Conservation (phyloP, 2,329 filamentous ascomycete species). For the Aureobasidium sp. region DNA sequence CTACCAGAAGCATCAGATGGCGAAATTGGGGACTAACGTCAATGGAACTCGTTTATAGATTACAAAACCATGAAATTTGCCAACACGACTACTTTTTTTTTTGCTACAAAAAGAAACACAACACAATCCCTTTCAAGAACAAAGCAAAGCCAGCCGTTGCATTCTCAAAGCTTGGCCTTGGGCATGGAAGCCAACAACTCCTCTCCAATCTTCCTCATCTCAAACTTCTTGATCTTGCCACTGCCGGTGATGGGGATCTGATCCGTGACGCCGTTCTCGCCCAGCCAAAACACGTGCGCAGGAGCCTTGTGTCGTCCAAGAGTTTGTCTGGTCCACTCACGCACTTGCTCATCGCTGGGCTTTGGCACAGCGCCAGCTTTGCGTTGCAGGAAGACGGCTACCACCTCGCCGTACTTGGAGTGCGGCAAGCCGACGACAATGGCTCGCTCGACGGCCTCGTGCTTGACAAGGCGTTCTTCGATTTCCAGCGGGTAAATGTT, state of each 20-base stretch:
- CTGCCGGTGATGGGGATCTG: constrained; percentile 37
- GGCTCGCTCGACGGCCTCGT: constrained; percentile 23
- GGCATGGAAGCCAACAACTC: constrained; percentile 10
- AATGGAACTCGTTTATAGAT: no score
- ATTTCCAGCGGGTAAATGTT: constrained; percentile 47
- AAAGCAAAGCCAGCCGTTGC: neutral
- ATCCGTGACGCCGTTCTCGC: constrained; percentile 37
- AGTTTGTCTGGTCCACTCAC: constrained; percentile 32
- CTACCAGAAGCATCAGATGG: no score
- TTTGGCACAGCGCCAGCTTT: constrained; percentile 21
- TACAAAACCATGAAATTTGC: no score
- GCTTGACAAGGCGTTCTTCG: constrained; percentile 25
- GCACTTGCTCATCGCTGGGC: constrained; percentile 29
- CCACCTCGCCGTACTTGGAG: constrained; percentile 26
- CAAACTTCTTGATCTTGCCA: constrained; percentile 41
- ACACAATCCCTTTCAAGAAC: neutral
- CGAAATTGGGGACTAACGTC: no score
- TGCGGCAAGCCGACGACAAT: constrained; percentile 27
- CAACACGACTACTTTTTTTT: neutral
- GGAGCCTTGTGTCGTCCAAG: constrained; percentile 49
- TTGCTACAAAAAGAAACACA: neutral
- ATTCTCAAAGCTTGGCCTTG: constrained; percentile 3
- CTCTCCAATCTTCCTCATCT: constrained; percentile 23
- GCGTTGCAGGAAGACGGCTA: constrained; percentile 30
- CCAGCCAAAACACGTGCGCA: constrained; percentile 69